Conservation (phyloP, 306 rosid species). For the Castanopsis chinensis region DNA sequence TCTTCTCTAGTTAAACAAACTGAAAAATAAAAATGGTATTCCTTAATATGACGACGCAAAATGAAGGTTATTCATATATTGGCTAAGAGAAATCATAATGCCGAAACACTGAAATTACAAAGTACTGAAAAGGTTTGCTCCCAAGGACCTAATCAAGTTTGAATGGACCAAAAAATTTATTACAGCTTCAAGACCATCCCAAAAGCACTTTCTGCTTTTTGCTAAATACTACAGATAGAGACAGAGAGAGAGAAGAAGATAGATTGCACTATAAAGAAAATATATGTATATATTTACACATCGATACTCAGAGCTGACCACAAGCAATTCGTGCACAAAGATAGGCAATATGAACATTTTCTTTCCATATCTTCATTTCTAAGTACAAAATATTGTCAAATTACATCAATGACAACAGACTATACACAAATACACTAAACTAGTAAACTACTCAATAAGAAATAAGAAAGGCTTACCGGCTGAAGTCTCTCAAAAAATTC, state of each 20-base stretch:
- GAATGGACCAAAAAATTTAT: too few species aligned
- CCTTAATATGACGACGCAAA: neutral
- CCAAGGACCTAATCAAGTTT: too few species aligned
- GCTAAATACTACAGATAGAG: neutral
- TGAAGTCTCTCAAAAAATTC: slow-evolving; percentile 35
- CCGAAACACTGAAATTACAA: neutral
- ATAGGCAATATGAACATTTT: slow-evolving; percentile 39
- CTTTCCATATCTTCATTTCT: slow-evolving; percentile 30
- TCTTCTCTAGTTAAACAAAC: neutral
- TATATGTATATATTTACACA: neutral
- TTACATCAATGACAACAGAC: slow-evolving; percentile 31
- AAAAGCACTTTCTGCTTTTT: neutral
- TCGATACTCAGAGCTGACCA: neutral
- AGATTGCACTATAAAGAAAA: neutral
- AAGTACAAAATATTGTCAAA: slow-evolving; percentile 23
- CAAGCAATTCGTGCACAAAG: neutral
- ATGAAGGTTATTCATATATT: neutral
- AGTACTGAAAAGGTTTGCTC: too few species aligned
- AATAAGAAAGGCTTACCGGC: slow-evolving; percentile 2
- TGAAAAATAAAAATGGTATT: neutral
- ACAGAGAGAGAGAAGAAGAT: neutral
- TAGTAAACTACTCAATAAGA: slow-evolving; percentile 43
- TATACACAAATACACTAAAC: slow-evolving; percentile 50
- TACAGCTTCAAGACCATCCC: neutral
- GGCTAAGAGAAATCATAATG: neutral